Conservation (phyloP, 305 asterid genomes). For the Plantago coronopus region DNA sequence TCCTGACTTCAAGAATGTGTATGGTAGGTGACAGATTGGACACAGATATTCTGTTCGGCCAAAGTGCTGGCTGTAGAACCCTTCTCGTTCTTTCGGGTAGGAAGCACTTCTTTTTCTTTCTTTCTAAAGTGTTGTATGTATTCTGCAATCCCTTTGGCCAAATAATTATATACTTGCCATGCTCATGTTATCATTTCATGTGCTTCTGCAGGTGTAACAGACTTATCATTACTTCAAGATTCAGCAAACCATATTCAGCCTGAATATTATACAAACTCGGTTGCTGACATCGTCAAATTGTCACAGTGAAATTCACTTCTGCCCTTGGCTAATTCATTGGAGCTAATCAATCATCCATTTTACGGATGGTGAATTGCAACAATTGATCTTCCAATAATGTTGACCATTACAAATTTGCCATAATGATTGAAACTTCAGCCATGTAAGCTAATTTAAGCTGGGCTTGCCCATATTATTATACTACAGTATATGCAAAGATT, state of each 20-base stretch:
- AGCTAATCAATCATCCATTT: neutral
- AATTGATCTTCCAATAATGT: neutral
- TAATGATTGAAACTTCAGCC: no score
- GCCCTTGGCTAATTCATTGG: neutral
- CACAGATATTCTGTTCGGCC: conserved; percentile 82
- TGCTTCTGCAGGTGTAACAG: conserved; percentile 61
- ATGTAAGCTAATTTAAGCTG: no score
- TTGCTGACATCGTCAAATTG: conserved; percentile 42
- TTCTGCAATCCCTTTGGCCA: neutral
- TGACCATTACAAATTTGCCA: no score
- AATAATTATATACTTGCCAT: neutral
- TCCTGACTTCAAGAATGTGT: conserved; percentile 78
- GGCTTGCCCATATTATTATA: no score
- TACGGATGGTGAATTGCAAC: neutral
- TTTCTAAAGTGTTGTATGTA: conserved; percentile 2
- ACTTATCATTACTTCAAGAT: conserved; percentile 47
- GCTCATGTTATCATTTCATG: conserved; percentile 2
- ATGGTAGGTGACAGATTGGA: conserved; percentile 95
- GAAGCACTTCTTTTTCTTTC: neutral
- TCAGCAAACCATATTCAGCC: conserved; percentile 54
- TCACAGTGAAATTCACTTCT: neutral
- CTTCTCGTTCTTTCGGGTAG: conserved; percentile 90
- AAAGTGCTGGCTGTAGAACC: conserved; percentile 75
- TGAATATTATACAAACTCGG: conserved; percentile 43
- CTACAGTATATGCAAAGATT: no score